phyloP scores from a whole-genome alignment of 1,139 yeast species.

The Debaryomycetaceae sp. region DNA sequence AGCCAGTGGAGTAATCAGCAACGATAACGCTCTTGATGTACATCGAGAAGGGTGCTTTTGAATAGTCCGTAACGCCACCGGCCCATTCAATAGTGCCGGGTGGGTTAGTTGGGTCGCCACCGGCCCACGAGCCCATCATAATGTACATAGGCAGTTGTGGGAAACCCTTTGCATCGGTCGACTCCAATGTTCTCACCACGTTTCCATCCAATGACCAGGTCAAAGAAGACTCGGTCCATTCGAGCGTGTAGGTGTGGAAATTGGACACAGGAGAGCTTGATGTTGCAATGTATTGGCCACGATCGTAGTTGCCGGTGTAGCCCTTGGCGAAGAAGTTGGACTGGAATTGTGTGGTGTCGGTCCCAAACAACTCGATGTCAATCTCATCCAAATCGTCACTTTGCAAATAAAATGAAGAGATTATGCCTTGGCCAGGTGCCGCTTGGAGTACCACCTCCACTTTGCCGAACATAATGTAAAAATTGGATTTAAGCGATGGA shows the following conservation, averaged over 20 bases:
- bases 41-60: conserved; percentile 67
- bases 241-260: conserved; percentile 75
- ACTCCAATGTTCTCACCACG: conserved; percentile 53
- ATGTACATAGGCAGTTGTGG: conserved; percentile 80
- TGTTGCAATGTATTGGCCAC: conserved; percentile 65
- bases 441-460: conserved; percentile 70
- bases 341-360: conserved; percentile 68
- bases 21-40: conserved; percentile 56
- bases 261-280: conserved; percentile 46
- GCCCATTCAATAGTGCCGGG: conserved; percentile 82
- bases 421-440: conserved; percentile 70
- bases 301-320: conserved; percentile 65
- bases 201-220: conserved; percentile 62
- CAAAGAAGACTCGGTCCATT: conserved; percentile 65
- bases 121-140: conserved; percentile 74
- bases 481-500: conserved; percentile 71
- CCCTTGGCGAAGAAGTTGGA: conserved; percentile 83
- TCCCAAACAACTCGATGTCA: conserved; percentile 82
- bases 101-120: conserved; percentile 65
- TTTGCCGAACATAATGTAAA: conserved; percentile 83
- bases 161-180: conserved; percentile 54
- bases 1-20: conserved; percentile 78
- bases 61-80: conserved; percentile 69
- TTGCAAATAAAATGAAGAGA: conserved; percentile 76
- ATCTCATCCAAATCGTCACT: conserved; percentile 86